A percentile compares a stretch with the other conserved stretches of the same genome.
phyloP scores from a whole-genome alignment of 495 filamentous ascomycete species.

The Elasticomyces elasticus region DNA sequence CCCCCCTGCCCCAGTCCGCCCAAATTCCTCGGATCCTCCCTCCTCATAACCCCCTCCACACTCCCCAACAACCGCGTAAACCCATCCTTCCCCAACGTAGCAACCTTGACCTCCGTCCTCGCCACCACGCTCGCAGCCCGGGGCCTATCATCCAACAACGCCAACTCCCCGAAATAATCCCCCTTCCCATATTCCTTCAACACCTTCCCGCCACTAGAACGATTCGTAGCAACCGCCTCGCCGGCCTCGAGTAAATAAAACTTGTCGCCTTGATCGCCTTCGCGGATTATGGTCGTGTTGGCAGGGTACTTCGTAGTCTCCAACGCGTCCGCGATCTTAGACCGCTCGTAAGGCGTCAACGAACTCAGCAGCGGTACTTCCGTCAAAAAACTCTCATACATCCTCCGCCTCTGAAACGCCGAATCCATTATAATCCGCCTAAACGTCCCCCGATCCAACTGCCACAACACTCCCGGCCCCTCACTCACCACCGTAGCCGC shows the following conservation, averaged over 20 bases:
- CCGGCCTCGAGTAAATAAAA: conserved; percentile 90
- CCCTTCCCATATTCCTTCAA: conserved; percentile 79
- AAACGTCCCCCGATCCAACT: conserved; percentile 90
- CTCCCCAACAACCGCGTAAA: conserved; percentile 90
- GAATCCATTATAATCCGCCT: conserved; percentile 97
- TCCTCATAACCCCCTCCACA: conserved; percentile 88
- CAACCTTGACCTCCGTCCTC: conserved; percentile 83
- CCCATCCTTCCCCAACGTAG: conserved; percentile 80
- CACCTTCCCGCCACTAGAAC: conserved; percentile 37
- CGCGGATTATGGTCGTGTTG: conserved; percentile 73
- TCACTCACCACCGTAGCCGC: conserved; percentile 90
- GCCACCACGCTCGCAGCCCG: conserved; percentile 84
- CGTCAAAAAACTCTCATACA: conserved; percentile 97
- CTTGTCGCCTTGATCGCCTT: conserved; percentile 83
- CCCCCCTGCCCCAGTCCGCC: no score
- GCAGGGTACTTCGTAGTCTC: conserved; percentile 77
- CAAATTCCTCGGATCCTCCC: conserved; percentile 53
- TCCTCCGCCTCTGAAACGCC: conserved; percentile 85
- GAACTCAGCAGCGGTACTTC: conserved; percentile 82
- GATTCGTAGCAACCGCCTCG: conserved; percentile 78
- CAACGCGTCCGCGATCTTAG: conserved; percentile 93
- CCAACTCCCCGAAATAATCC: conserved; percentile 94
- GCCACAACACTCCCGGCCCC: conserved; percentile 80
- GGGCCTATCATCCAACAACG: conserved; percentile 83
- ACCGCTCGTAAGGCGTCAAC: conserved; percentile 81